Evolutionary conservation across 208 protist genomes (phyloP).

Genomic region (Porcisia hertigi): DNA sequence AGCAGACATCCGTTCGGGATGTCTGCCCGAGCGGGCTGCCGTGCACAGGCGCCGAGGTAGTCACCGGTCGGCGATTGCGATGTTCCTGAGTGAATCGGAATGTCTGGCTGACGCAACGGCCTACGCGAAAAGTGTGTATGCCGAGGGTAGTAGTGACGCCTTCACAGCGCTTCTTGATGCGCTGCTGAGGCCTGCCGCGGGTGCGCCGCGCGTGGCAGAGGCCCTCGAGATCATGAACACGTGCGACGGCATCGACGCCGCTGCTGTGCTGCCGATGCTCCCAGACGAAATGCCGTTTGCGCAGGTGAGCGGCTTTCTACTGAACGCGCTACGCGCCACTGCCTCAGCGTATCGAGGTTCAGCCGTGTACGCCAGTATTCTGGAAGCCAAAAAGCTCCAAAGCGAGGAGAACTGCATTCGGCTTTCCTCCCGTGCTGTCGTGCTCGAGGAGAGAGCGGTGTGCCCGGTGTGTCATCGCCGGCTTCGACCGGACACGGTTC

Average conservation of each 20-base stretch:
- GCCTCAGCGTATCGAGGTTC: conserved; percentile 33
- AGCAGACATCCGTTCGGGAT: conserved; percentile 23
- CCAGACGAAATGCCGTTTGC: conserved; percentile 52
- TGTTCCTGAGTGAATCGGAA: conserved; percentile 59
- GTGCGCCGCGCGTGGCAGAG: conserved; percentile 28
- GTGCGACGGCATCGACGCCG: conserved; percentile 44
- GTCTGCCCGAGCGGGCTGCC: conserved; percentile 51
- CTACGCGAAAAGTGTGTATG: conserved; percentile 49
- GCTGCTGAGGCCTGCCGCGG: conserved; percentile 25
- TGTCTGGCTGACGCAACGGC: conserved; percentile 43
- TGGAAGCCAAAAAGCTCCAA: conserved; percentile 28
- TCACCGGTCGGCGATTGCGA: conserved; percentile 58
- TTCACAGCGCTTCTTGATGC: conserved; percentile 43
- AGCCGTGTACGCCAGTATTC: conserved; percentile 38
- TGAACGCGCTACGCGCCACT: conserved; percentile 41
- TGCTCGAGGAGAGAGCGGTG: conserved; percentile 28
- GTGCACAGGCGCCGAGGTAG: conserved; percentile 56
- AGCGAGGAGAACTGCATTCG: conserved; percentile 25
- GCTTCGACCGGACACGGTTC: conserved; percentile 53
- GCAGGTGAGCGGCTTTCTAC: conserved; percentile 48
- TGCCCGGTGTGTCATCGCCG: conserved; percentile 68
- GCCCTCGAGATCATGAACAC: conserved; percentile 49
- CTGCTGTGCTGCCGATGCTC: conserved; percentile 60
- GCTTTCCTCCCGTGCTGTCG: conserved; percentile 31
- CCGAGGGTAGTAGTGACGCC: conserved; percentile 41